phyloP scores from a whole-genome alignment of 1,284 basidiomycete genomes.

The Dichomitus squalens region DNA sequence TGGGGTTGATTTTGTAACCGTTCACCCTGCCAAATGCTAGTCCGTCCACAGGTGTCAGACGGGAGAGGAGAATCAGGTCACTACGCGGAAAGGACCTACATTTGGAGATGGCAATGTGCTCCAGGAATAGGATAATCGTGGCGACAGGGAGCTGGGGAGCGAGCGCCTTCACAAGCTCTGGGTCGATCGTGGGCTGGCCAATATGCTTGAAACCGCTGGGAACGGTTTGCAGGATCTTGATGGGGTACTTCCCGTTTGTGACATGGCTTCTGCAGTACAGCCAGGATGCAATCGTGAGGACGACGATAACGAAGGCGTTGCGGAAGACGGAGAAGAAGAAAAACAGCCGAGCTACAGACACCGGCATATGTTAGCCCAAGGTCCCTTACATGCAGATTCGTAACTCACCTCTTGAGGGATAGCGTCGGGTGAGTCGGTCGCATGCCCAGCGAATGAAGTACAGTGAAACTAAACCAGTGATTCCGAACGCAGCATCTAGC shows the following conservation, averaged over 20 bases:
- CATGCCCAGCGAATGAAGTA: slow-evolving; percentile 77
- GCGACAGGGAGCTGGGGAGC: slow-evolving; percentile 84
- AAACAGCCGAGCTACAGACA: slow-evolving; percentile 56
- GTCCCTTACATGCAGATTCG: not conserved
- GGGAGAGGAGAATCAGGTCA: no score
- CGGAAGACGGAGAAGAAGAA: slow-evolving; percentile 86
- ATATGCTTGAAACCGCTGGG: slow-evolving; percentile 83
- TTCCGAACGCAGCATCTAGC: slow-evolving; percentile 88
- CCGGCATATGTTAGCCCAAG: slow-evolving; percentile 9
- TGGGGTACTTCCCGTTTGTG: slow-evolving; percentile 70
- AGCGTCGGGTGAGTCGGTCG: slow-evolving; percentile 59
- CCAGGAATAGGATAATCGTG: slow-evolving; percentile 91
- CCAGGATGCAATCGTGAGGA: slow-evolving; percentile 86
- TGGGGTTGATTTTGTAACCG: slow-evolving; percentile 95
- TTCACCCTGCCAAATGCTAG: slow-evolving; percentile 92
- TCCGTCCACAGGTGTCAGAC: not conserved
- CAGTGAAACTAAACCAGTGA: slow-evolving; percentile 73
- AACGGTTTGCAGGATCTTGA: slow-evolving; percentile 83
- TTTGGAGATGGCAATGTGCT: slow-evolving; percentile 95
- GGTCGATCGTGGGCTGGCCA: slow-evolving; percentile 66
- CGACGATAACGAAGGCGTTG: slow-evolving; percentile 83
- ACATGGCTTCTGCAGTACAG: slow-evolving; percentile 66
- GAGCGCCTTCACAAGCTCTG: slow-evolving; percentile 65
- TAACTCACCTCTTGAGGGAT: slow-evolving; percentile 61
- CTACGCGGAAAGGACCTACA: slow-evolving; percentile 46